Evolutionary conservation across 306 rosid species (phyloP).

Genomic region (Pachyrhizus erosus): DNA sequence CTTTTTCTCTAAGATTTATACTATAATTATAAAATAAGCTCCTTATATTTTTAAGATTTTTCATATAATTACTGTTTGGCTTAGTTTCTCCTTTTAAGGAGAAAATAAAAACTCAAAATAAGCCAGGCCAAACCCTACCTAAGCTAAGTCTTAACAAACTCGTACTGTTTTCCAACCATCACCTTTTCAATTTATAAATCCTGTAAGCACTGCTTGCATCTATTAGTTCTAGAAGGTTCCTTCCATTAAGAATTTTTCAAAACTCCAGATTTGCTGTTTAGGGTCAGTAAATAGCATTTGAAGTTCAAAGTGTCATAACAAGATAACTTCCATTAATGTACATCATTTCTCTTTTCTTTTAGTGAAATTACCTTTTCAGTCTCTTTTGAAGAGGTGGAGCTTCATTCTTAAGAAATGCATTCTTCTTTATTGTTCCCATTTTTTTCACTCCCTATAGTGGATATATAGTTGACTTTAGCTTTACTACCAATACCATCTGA

Average conservation of each 20-base stretch:
- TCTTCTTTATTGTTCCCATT: not conserved
- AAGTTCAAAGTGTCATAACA: conserved; percentile 31
- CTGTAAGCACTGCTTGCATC: conserved; percentile 6
- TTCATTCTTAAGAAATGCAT: not conserved
- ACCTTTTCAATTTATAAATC: not conserved
- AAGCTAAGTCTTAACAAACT: conserved; percentile 16
- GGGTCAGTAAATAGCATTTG: conserved; percentile 6
- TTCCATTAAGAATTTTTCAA: not conserved
- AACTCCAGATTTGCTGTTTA: not conserved
- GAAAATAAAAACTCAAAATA: not conserved
- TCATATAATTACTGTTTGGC: too few relatives aligned
- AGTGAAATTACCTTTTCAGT: conserved; percentile 10
- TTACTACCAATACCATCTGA: not conserved
- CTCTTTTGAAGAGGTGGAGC: not conserved
- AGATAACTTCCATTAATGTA: conserved; percentile 1
- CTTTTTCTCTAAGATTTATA: too few relatives aligned
- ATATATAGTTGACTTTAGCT: not conserved
- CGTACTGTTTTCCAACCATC: not conserved
- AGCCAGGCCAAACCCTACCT: too few relatives aligned
- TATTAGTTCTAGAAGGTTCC: conserved; percentile 2
- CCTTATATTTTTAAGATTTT: too few relatives aligned
- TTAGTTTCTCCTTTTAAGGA: too few relatives aligned
- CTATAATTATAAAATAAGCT: too few relatives aligned
- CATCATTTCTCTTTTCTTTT: not conserved
- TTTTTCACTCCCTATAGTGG: not conserved